Evolutionary conservation across 2,329 filamentous ascomycete genomes (phyloP).

Genomic region (Diplocarpon rosae): DNA sequence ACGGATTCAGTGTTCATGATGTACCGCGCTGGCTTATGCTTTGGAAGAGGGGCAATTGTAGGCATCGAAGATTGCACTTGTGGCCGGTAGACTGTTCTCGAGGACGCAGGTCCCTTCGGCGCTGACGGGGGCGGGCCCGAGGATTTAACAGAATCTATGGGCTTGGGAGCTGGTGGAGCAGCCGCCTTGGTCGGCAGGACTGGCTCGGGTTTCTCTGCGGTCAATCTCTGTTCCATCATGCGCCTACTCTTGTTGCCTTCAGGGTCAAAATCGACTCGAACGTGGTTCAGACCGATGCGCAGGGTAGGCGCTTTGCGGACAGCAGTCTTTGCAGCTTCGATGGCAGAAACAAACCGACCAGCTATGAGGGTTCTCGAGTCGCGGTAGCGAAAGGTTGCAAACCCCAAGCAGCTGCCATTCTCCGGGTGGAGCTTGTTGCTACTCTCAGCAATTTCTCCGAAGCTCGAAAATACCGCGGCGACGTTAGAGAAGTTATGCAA

Average conservation of each 20-base stretch:
- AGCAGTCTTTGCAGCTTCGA: slow-evolving; percentile 72
- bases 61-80: slow-evolving; percentile 19
- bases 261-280: slow-evolving; percentile 80
- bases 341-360: slow-evolving; percentile 48
- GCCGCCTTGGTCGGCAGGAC: slow-evolving; percentile 16
- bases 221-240: slow-evolving; percentile 65
- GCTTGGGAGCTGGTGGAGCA: slow-evolving; percentile 26
- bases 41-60: slow-evolving; percentile 31
- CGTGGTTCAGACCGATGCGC: slow-evolving; percentile 64
- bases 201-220: slow-evolving; percentile 40
- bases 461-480: slow-evolving; percentile 63
- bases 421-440: slow-evolving; percentile 93
- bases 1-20: slow-evolving; percentile 50
- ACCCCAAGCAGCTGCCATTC: slow-evolving; percentile 86
- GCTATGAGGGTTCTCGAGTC: slow-evolving; percentile 43
- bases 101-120: slow-evolving; percentile 59
- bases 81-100: slow-evolving; percentile 24
- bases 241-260: slow-evolving; percentile 74
- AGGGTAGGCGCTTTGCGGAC: slow-evolving; percentile 67
- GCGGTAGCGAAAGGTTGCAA: slow-evolving; percentile 83
- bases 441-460: slow-evolving; percentile 79
- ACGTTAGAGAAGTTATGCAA: slow-evolving; percentile 71
- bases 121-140: slow-evolving; percentile 69
- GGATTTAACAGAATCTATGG: slow-evolving; percentile 33
- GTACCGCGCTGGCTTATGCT: slow-evolving; percentile 38